A percentile compares a stretch with the other conserved stretches of the same genome.
Conservation (phyloP, 495 filamentous ascomycete genomes). For the Chaetomium cochliodes region DNA sequence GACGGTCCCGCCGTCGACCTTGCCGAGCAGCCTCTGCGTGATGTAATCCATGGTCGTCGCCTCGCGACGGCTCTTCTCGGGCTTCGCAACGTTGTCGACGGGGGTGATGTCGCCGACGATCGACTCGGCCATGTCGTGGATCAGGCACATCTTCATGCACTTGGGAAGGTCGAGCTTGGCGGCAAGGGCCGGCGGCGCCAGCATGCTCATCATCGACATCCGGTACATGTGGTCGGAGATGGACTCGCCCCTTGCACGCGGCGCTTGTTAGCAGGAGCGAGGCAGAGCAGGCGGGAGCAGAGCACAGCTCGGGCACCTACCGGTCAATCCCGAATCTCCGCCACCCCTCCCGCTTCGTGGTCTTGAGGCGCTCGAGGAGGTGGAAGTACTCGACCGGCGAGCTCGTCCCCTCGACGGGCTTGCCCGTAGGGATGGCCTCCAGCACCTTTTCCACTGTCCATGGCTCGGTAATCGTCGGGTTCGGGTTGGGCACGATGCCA, state of each 20-base stretch:
- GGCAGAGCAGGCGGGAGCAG: neutral
- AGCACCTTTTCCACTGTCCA: conserved; percentile 55
- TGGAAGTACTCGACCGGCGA: conserved; percentile 92
- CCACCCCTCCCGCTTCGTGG: conserved; percentile 94
- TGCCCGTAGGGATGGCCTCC: conserved; percentile 43
- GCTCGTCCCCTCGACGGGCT: conserved; percentile 57
- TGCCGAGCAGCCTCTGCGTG: conserved; percentile 65
- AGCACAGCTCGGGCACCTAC: conserved; percentile 33
- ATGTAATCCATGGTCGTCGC: conserved; percentile 87
- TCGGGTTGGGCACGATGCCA: conserved; percentile 36
- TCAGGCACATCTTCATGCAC: conserved; percentile 88
- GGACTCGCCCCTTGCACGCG: conserved; percentile 59
- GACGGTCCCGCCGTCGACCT: conserved; percentile 64
- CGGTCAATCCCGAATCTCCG: conserved; percentile 74
- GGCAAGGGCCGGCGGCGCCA: conserved; percentile 76
- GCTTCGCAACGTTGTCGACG: conserved; percentile 65
- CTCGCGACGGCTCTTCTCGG: conserved; percentile 85
- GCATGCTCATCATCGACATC: conserved; percentile 94
- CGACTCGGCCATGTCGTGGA: conserved; percentile 97
- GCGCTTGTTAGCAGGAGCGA: conserved; percentile 16
- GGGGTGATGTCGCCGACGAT: conserved; percentile 97
- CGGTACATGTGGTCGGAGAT: conserved; percentile 99
- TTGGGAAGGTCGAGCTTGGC: conserved; percentile 68
- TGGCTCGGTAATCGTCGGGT: conserved; percentile 37
- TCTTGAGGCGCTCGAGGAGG: conserved; percentile 88